These are phyloP conservation scores for Alternaria novae-zelandiae DNA, from an alignment of 2,329 filamentous ascomycete species.

Conservation along the genomic window DNA sequence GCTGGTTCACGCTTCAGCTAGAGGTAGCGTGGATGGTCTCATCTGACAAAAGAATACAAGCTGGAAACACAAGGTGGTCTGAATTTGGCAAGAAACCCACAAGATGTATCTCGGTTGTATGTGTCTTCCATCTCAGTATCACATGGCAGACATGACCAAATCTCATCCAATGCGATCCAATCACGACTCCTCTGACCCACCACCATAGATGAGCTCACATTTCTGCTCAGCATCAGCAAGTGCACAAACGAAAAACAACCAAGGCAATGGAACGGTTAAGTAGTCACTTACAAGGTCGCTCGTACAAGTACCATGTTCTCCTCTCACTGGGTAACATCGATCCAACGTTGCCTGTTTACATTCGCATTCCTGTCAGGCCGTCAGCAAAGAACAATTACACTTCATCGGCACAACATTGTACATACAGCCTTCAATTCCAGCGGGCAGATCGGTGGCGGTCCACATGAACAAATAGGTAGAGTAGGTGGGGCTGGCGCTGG, in stretches of 20 bases:
- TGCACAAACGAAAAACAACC: neutral
- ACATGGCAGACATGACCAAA: neutral
- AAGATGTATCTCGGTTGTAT: neutral
- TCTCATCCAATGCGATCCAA: neutral
- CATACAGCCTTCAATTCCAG: neutral
- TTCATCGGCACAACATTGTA: neutral
- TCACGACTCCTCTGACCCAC: neutral
- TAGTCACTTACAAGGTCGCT: neutral
- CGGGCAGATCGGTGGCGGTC: neutral
- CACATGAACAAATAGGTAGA: neutral
- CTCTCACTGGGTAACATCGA: neutral
- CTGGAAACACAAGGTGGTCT: neutral
- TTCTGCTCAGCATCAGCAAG: neutral
- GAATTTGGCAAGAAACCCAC: neutral
- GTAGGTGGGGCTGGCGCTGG: neutral
- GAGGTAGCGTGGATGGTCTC: neutral
- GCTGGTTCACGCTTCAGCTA: neutral
- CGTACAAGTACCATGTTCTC: neutral
- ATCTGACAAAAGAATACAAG: neutral
- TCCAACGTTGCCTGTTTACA: neutral
- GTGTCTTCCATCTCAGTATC: neutral
- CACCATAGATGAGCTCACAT: neutral
- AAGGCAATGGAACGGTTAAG: neutral
- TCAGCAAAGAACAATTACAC: neutral
- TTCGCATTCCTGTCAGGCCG: neutral